Evolutionary conservation across 306 rosid genomes (phyloP).

Genomic region (Cucumis hystrix): DNA sequence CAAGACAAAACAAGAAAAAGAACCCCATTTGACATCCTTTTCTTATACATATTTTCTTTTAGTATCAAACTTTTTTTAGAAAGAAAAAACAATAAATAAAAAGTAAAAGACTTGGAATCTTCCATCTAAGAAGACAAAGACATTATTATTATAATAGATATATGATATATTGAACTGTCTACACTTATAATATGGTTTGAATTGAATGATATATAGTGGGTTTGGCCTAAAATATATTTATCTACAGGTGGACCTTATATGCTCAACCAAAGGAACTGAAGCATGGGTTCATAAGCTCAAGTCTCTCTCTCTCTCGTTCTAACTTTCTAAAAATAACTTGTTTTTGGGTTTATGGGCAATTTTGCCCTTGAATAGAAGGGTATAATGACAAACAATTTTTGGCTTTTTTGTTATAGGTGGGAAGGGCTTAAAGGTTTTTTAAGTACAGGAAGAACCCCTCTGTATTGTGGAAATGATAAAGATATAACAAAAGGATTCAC

Average conservation of each 20-base stretch:
- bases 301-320: constrained; percentile 17
- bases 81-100: neutral
- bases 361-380: neutral
- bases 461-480: constrained; percentile 34
- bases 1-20: too few relatives aligned
- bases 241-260: constrained; percentile 65
- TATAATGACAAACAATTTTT: neutral
- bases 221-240: neutral
- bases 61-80: neutral
- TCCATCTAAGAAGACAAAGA: neutral
- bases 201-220: neutral
- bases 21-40: neutral
- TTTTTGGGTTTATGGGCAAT: neutral
- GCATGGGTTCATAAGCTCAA: constrained; percentile 79
- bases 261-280: constrained; percentile 85
- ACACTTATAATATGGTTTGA: neutral
- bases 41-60: neutral
- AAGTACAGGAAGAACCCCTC: constrained; percentile 37
- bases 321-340: neutral
- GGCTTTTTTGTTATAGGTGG: constrained; percentile 35
- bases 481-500: constrained; percentile 46
- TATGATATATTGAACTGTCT: neutral
- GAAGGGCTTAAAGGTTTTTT: constrained; percentile 54
- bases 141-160: neutral
- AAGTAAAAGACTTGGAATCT: neutral